Evolutionary conservation across 768 basidiomycete genomes (phyloP).

Genomic region (Pisolithus orientalis): DNA sequence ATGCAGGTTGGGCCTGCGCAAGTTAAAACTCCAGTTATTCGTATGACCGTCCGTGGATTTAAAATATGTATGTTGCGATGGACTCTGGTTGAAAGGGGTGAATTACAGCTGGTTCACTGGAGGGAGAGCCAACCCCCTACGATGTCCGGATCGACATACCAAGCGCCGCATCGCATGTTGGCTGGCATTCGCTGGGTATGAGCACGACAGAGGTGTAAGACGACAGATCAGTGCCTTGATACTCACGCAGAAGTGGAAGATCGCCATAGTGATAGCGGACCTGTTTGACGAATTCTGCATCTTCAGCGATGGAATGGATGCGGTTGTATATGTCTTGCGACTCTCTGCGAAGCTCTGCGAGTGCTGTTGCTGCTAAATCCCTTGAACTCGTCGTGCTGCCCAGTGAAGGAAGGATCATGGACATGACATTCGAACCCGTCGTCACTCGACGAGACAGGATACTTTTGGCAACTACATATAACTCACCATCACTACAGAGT

Average conservation of each 20-base stretch:
- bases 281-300: constrained; percentile 59
- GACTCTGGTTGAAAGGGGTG: constrained; percentile 10
- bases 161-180: constrained; percentile 89
- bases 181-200: constrained; percentile 38
- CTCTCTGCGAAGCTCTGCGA: constrained; percentile 57
- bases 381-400: not conserved
- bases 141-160: constrained; percentile 77
- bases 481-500: no score
- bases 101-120: not conserved
- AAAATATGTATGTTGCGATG: constrained; percentile 57
- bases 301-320: constrained; percentile 78
- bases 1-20: constrained; percentile 80
- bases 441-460: no score
- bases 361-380: constrained; percentile 15
- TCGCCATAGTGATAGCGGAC: constrained; percentile 44
- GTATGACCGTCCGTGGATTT: constrained; percentile 90
- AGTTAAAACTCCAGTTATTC: constrained; percentile 78
- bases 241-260: constrained; percentile 54
- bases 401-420: not conserved
- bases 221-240: not conserved
- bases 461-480: no score
- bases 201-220: not conserved
- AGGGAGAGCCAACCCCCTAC: constrained; percentile 28
- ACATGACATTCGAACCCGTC: no score
- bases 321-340: constrained; percentile 81